A percentile compares a stretch with the other conserved stretches of the same genome.
phyloP scores from a whole-genome alignment of 106 monocot genomes.

The Platanthera zijinensis region DNA sequence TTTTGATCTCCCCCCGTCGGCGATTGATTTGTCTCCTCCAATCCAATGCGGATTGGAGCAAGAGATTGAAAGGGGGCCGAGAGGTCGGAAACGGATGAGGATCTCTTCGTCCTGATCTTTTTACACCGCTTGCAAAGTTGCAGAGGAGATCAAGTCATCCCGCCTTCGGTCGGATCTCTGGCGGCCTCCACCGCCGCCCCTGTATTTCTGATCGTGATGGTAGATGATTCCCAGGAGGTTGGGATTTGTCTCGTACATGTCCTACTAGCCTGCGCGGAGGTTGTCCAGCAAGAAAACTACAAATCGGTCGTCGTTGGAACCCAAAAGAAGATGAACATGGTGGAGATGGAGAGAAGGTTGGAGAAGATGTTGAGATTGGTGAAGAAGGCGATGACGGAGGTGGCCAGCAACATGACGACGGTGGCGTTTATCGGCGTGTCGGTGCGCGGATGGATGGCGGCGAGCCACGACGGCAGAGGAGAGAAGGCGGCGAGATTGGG shows the following conservation, averaged over 20 bases:
- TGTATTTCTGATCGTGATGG: conserved; percentile 26
- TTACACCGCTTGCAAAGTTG: not conserved
- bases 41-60: conserved; percentile 12
- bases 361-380: conserved; percentile 11
- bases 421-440: conserved; percentile 17
- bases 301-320: conserved; percentile 26
- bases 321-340: conserved; percentile 14
- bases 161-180: not conserved
- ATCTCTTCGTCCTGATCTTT: conserved; percentile 25
- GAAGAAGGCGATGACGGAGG: conserved; percentile 17
- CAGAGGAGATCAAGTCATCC: not conserved
- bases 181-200: not conserved
- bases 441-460: conserved; percentile 9
- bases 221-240: conserved; percentile 46
- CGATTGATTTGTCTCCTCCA: not conserved
- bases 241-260: conserved; percentile 61
- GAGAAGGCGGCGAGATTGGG: no score
- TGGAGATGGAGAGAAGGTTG: conserved; percentile 20
- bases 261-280: conserved; percentile 66
- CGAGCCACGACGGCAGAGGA: conserved; percentile 2
- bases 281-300: conserved; percentile 56
- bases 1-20: not conserved
- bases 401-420: conserved; percentile 10
- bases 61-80: not conserved
- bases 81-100: conserved; percentile 38